Base-by-base conservation (phyloP, 345 rosid species). In the Eutrema japonicum region DNA sequence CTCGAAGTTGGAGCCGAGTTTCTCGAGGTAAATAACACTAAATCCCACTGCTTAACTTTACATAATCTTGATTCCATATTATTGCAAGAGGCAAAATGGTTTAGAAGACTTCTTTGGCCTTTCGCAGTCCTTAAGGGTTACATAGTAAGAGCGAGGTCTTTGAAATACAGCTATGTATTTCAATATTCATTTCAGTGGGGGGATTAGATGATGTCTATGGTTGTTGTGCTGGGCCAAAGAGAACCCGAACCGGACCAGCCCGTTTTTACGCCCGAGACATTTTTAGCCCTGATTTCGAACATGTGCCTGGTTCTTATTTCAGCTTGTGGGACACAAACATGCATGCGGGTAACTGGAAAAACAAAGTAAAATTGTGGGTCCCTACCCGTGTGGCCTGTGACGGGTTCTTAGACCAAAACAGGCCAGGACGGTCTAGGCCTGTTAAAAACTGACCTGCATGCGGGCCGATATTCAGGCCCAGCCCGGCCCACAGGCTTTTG, bases 1-100 rank as follows among this genome's bases (percentile, higher is more conserved):
- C 84, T 90, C 11, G 41, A 82, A 78, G 82, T 84, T 18, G 96
- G 96, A 32, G 96, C 96, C 6, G 87, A 87, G 53, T 90, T 93
- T 75, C 90, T 90, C 2, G 87, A 89, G 95, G 98, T 90, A 77
- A 47, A 66, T 30, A 64, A 11, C 41, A 50, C 6, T 0, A 47
- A 30, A 68, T 53, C 56, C 64, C 30, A 45, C 33, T 45, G 5
- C 46, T 74, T 5, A 40, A 46, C 0, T 58, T 49, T 18, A 41
- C 54, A 58, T 41, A 38, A 12, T 42, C 37, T 27, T 76, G 36
- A 32, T 16, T 11, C 0, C 13, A 8, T 26, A 41, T 29, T 62
- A 41, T 46, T 48, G 54, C 66, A 70, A 63, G 53, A 70, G 61
- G 41, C 67, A 55, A 63, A 63, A 64, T 64, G 30, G 76, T 45